Evolutionary conservation across 108 stramenopile genomes (phyloP).

Genomic region (Fistulifera solaris): DNA sequence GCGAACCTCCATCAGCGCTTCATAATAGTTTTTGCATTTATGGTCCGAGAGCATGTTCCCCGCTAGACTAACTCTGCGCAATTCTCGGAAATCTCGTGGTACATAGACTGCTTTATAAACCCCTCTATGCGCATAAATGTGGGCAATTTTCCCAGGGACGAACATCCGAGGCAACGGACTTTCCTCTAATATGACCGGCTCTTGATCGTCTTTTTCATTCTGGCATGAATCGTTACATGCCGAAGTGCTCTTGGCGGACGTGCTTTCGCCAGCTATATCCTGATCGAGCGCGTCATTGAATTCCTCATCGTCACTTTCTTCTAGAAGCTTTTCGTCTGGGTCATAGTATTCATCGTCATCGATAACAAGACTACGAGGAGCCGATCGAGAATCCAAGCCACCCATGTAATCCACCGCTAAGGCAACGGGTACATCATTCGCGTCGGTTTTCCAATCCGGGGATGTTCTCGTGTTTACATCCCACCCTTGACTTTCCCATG

Average conservation of each 20-base stretch:
- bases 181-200: constrained; percentile 76
- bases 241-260: background rate
- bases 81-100: constrained; percentile 65
- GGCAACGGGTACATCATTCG: background rate
- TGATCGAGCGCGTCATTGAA: constrained; percentile 7
- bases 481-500: too few species aligned
- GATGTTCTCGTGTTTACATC: background rate
- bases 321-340: constrained; percentile 50
- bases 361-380: constrained; percentile 27
- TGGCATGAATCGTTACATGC: constrained; percentile 1
- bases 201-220: constrained; percentile 16
- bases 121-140: constrained; percentile 86
- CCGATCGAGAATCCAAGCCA: constrained; percentile 21
- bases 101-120: constrained; percentile 77
- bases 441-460: constrained; percentile 1
- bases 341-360: constrained; percentile 80
- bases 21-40: constrained; percentile 71
- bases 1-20: constrained; percentile 79
- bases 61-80: constrained; percentile 74
- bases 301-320: constrained; percentile 10
- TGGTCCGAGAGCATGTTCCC: constrained; percentile 91
- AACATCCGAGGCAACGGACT: constrained; percentile 84
- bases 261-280: background rate
- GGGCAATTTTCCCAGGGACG: constrained; percentile 87
- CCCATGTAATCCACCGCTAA: constrained; percentile 35